Conservation (phyloP, 345 rosid genomes). For the Theobroma cacao region DNA sequence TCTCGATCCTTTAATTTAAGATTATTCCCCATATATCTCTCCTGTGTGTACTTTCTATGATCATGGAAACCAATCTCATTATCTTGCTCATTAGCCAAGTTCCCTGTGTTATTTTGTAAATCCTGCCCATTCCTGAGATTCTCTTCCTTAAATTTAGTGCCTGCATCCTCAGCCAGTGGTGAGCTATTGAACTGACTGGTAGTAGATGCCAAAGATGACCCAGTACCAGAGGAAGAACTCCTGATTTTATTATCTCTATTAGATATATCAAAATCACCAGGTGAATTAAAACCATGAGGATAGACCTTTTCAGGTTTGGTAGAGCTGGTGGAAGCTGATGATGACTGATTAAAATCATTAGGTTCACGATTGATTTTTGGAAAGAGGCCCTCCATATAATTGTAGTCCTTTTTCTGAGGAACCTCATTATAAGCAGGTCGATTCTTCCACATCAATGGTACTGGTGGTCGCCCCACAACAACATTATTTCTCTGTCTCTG, state of each 20-base stretch:
- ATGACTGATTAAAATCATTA: conserved; percentile 49
- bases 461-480: conserved; percentile 63
- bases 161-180: conserved; percentile 36
- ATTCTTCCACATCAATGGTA: conserved; percentile 82
- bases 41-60: conserved; percentile 49
- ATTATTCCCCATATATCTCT: conserved; percentile 49
- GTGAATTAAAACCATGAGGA: conserved; percentile 39
- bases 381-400: conserved; percentile 59
- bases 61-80: conserved; percentile 49
- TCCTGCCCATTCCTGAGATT: conserved; percentile 32
- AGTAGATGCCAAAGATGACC: conserved; percentile 38
- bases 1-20: conserved; percentile 60
- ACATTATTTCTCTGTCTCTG: conserved; percentile 54
- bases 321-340: conserved; percentile 51
- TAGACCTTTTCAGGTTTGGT: conserved; percentile 36
- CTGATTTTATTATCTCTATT: conserved; percentile 39
- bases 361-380: conserved; percentile 75
- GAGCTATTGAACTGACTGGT: conserved; percentile 32
- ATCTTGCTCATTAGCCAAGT: conserved; percentile 29
- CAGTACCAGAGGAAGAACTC: conserved; percentile 35
- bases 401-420: conserved; percentile 71
- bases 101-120: conserved; percentile 32
- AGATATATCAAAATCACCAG: conserved; percentile 35
- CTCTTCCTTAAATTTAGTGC: conserved; percentile 32
- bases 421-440: conserved; percentile 77